Base-by-base conservation (phyloP, 306 rosid species). In the Ochetophila trinervis region DNA sequence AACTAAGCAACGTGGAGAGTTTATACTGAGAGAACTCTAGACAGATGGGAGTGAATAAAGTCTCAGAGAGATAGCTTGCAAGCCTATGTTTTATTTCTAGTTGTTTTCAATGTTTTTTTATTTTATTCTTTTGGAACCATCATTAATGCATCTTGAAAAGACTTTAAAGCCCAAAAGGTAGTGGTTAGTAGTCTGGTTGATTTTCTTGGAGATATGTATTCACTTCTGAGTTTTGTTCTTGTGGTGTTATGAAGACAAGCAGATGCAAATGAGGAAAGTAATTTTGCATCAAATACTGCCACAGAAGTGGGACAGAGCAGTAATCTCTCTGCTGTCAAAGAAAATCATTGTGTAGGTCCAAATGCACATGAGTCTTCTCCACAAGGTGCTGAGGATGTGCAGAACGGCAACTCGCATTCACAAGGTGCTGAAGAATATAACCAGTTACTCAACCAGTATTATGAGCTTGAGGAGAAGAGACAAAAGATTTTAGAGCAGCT, bases 391-490 rank as follows among this genome's bases (percentile, higher is more conserved):
- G 56, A 24, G 34, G 82, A 24, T 70, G 80, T 6, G 3, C 77
- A 65, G 10, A 22, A 67, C 14, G 75, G 59, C 49, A 66, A 75
- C 82, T 79, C 82, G 54, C 63, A 72, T 79, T 53, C 61, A 37
- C 81, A 57, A 70, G 81, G 61, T 49, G 65, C 44, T 20, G 87
- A 84, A 45, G 82, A 79, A 49, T 89, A 92, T 84, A 84, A 78
- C 66, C 79, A 73, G 66, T 76, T 89, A 67, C 71, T 92, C 44
- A 70, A 67, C 10, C 73, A 79, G 59, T 92, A 84, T 71, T 85
- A 92, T 79, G 95, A 89, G 75, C 82, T 92, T 57, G 96, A 89
- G 83, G 93, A 87, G 80, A 81, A 87, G 71, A 84, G 88, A 78
- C 82, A 77, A 73, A 85, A 84, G 78, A 74, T 87, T 72, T 75